Evolutionary conservation across 1,284 basidiomycete genomes (phyloP).

Genomic region (Xanthoconium separans): DNA sequence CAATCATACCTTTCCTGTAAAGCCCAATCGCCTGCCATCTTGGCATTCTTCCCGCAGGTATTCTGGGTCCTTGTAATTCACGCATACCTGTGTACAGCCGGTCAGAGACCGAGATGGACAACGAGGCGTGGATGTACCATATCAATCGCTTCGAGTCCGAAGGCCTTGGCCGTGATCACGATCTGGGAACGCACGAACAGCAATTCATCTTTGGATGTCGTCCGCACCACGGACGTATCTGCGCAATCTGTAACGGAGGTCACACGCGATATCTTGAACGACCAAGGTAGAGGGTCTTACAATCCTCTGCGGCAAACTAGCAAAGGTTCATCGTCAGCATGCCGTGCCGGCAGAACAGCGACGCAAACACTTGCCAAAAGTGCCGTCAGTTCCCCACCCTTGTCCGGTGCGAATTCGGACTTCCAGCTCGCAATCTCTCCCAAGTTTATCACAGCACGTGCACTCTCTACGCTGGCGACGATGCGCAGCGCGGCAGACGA

Average conservation of each 20-base stretch:
- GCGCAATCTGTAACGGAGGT: constrained; percentile 67
- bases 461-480: constrained; percentile 81
- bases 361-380: constrained; percentile 43
- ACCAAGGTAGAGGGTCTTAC: constrained; percentile 40
- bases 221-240: constrained; percentile 83
- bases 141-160: constrained; percentile 83
- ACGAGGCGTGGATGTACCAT: constrained; percentile 52
- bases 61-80: constrained; percentile 80
- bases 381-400: constrained; percentile 52
- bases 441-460: constrained; percentile 60
- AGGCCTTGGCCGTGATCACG: constrained; percentile 83
- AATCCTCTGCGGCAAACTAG: constrained; percentile 91
- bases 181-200: constrained; percentile 86
- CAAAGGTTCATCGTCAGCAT: constrained; percentile 18
- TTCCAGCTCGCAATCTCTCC: constrained; percentile 67
- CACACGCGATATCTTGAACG: background rate
- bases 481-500: constrained; percentile 45
- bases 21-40: constrained; percentile 79
- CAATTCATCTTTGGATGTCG: constrained; percentile 70
- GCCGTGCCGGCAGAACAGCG: constrained; percentile 38
- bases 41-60: constrained; percentile 74
- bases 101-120: constrained; percentile 2
- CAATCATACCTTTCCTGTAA: constrained; percentile 73
- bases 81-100: constrained; percentile 64
- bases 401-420: constrained; percentile 38